These are phyloP conservation scores for Moesziomyces globuligerus DNA, from an alignment of 1,284 basidiomycete genomes.

Conservation along the genomic window DNA sequence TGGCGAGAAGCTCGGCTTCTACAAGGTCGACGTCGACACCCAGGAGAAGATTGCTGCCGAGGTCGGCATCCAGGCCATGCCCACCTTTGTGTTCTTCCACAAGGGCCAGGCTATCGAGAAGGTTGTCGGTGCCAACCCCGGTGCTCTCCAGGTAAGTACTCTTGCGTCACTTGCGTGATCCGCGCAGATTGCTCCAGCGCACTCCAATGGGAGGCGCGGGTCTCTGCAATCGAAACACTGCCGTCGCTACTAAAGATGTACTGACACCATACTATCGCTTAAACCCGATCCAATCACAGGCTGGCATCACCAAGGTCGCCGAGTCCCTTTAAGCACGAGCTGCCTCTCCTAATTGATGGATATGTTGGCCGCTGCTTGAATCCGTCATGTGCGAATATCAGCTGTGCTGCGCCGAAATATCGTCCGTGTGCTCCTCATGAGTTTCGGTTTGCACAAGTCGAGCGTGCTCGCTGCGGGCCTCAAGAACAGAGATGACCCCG, in stretches of 20 bases:
- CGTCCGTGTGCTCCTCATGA: too few species aligned
- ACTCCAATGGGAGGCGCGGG: too few species aligned
- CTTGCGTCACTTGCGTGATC: not conserved
- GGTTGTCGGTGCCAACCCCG: conserved; percentile 75
- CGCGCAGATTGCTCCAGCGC: too few species aligned
- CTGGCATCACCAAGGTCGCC: conserved; percentile 36
- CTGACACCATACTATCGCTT: too few species aligned
- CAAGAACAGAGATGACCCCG: too few species aligned
- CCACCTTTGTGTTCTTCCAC: conserved; percentile 80
- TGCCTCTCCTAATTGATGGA: not conserved
- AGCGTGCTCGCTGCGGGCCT: too few species aligned
- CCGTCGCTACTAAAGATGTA: not conserved
- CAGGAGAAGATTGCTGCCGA: conserved; percentile 72
- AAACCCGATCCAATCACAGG: too few species aligned
- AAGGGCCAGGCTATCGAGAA: conserved; percentile 75
- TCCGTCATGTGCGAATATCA: conserved; percentile 1
- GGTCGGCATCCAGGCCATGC: conserved; percentile 81
- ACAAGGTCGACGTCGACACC: conserved; percentile 75
- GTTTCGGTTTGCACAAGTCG: too few species aligned
- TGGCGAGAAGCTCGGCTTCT: conserved; percentile 73
- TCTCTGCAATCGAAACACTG: too few species aligned
- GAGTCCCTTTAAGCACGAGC: conserved; percentile 5
- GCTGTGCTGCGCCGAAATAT: too few species aligned
- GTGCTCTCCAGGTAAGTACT: conserved; percentile 70
- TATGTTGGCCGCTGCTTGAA: conserved; percentile 1